Base-by-base conservation (phyloP, 306 rosid species). In the Vigna angularis region DNA sequence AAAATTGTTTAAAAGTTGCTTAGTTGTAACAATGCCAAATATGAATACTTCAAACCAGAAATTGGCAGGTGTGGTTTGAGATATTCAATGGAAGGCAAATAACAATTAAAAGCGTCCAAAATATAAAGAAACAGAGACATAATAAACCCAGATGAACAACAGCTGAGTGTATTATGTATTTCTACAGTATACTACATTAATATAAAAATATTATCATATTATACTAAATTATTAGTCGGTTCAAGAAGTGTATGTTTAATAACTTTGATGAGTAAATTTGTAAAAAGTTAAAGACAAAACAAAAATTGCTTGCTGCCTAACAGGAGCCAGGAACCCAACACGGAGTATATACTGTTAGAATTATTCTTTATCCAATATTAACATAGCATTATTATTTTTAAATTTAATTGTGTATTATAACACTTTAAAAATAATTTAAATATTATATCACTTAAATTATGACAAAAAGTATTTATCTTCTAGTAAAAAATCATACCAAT, bases 11-110 rank as follows among this genome's bases (percentile, higher is more conserved):
- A 28, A 17, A 55, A 18, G 75, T 42, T 66, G 58, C 74, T 48
- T 50, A 57, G 69, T 44, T 77, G 75, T 55, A n/a, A 58, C 45
- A 58, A 17, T n/a, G 28, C 48, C 72, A 79, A 62, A 61, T 38
- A 59, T 34, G 10, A 48, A 42, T 38, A 24, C 68, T n/a, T 28
- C 75, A 56, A 67, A 55, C 49, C 49, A 68, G 7, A 42, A 53
- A 50, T 44, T 55, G 13, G 7, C 38, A 76, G 32, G 66, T 44
- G 28, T 55, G 45, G 47, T 55, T 38, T 7, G 18, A 16, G 34
- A 26, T 55, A 51, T 51, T 64, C 30, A 11, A 45, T 28, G 48
- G 58, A 44, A 44, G n/a, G 28, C 30, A 55, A 55, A 24, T 52
- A 34, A 18, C 50, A 17, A 17, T 14, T 15, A 42, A 22, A 17